These are phyloP conservation scores for Leccinum subgranulosum DNA, from an alignment of 768 basidiomycete genomes.

Conservation along the genomic window DNA sequence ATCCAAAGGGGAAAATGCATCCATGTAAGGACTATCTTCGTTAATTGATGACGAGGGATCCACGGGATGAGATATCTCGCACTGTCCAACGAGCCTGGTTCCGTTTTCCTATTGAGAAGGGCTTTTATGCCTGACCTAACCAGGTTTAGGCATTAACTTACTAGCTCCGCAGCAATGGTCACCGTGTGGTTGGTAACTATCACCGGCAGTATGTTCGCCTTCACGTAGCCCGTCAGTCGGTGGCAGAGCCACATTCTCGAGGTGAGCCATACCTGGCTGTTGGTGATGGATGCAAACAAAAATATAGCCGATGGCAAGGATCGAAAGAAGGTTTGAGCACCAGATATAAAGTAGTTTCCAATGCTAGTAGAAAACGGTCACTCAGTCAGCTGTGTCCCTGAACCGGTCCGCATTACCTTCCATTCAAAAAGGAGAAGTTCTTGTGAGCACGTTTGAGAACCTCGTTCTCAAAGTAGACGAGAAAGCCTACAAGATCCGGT, in stretches of 20 bases:
- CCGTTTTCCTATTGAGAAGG: conserved; percentile 59
- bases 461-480: conserved; percentile 90
- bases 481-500: conserved; percentile 57
- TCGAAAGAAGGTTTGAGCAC: conserved; percentile 85
- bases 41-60: conserved; percentile 28
- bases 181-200: conserved; percentile 94
- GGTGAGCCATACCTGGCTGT: conserved; percentile 52
- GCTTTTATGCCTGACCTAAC: conserved; percentile 27
- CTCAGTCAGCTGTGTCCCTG: conserved; percentile 1
- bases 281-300: conserved; percentile 88
- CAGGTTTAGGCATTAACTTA: conserved; percentile 51
- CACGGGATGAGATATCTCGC: conserved; percentile 89
- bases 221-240: conserved; percentile 17
- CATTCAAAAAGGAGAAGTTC: conserved; percentile 90
- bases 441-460: conserved; percentile 88
- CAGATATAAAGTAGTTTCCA: conserved; percentile 90
- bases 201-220: conserved; percentile 82
- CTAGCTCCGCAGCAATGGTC: conserved; percentile 91
- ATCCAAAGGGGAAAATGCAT: conserved; percentile 47
- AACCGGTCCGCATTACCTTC: conserved; percentile 48
- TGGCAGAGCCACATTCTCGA: conserved; percentile 10
- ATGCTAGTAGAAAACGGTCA: conserved; percentile 43
- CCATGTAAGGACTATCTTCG: conserved; percentile 29
- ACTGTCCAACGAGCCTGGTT: conserved; percentile 80
- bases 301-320: conserved; percentile 94